A percentile compares a stretch with the other conserved stretches of the same genome.
Conservation (phyloP, 108 stramenopile genomes). For the Asterionellopsis glacialis region DNA sequence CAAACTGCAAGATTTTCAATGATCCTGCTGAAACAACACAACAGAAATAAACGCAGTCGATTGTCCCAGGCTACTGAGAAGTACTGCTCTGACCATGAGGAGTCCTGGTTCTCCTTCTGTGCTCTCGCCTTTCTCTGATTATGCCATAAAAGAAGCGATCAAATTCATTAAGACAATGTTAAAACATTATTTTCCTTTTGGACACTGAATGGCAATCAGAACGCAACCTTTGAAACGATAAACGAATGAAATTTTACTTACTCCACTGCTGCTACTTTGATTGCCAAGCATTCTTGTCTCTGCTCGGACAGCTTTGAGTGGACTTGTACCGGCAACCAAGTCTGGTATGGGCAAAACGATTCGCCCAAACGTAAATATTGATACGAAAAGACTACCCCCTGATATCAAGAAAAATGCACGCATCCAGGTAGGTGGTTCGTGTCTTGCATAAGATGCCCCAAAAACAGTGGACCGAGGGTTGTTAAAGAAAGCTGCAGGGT, state of each 20-base stretch:
- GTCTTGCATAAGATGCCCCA: no score
- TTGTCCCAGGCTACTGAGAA: conserved; percentile 58
- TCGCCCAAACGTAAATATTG: conserved; percentile 40
- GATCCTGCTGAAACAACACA: conserved; percentile 23
- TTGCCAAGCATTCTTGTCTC: conserved; percentile 30
- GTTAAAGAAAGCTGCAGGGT: no score
- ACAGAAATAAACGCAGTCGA: conserved; percentile 49
- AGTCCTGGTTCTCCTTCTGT: conserved; percentile 32
- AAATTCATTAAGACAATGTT: not conserved
- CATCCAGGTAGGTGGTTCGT: conserved; percentile 14
- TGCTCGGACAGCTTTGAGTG: conserved; percentile 48
- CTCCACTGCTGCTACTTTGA: conserved; percentile 10
- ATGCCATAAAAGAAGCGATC: not conserved
- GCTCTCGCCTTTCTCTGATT: conserved; percentile 20
- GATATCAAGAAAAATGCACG: conserved; percentile 8
- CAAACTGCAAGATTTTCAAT: conserved; percentile 49
- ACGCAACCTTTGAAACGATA: no score
- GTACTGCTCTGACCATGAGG: conserved; percentile 61
- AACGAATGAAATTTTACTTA: not conserved
- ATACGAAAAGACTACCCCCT: not conserved
- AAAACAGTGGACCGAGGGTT: no score
- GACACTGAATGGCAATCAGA: not conserved
- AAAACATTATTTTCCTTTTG: not conserved
- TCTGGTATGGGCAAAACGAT: conserved; percentile 66
- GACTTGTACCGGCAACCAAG: conserved; percentile 64